Evolutionary conservation across 805 yeast species (phyloP), one percentile per base, ranked within the genome.

Genomic region (Starmera caribaea): DNA sequence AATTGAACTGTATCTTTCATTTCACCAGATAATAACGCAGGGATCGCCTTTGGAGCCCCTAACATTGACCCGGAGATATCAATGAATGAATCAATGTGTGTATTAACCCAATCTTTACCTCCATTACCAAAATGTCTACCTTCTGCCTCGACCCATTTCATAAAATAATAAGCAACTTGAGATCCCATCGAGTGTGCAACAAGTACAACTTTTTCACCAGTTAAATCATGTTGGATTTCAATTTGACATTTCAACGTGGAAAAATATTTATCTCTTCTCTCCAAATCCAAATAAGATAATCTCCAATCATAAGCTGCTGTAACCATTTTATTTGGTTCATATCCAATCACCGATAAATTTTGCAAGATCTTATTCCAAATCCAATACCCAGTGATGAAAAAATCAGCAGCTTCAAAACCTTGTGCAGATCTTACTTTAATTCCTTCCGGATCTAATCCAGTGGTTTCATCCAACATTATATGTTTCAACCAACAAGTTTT

Each of bases 241-340:
- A 90, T 79, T 50, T 76, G 79, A 16, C 64, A 50, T 62, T 88
- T 86, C 44, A 92, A 66, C 50, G 77, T 79, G 11, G 87, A 63
- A 55, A 92, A 92, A 62, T 86, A 92, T 3, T 77, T 78, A 54
- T 92, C 98, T 42, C 98, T 71, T 41, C 70, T 69, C 57, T 92
- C 98, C 40, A 92, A 64, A 57, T 92, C 97, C 38, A 85, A 62
- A 57, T 86, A 92, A 0, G 95, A 81, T 48, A 92, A 70, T 55
- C 98, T 74, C 98, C 98, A 92, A 59, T 92, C 98, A 59, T 92
- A 92, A 1, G 96, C 73, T 1, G 97, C 98, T 40, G 89, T 80
- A 27, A 72, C 55, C 97, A 92, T 88, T 51, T 74, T 85, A 49
- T 86, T 81, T 2, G 96, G 90, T 36, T 86, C 95, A 61, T 92